These are phyloP conservation scores for Cladophialophora carrionii DNA, from an alignment of 2,329 filamentous ascomycete species.

Conservation along the genomic window DNA sequence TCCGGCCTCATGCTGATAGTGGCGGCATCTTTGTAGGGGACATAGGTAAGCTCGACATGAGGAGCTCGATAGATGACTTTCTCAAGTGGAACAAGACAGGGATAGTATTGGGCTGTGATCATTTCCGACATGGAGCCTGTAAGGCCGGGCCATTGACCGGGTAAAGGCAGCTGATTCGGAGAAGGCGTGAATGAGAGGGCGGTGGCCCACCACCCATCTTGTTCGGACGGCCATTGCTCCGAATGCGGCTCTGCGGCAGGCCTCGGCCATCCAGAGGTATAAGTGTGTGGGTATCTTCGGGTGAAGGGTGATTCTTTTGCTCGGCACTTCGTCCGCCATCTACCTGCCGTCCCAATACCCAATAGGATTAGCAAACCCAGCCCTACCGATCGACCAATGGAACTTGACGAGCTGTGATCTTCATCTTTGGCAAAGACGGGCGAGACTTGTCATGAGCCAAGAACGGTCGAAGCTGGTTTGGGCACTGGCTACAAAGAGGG, in stretches of 20 bases:
- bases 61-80: not conserved
- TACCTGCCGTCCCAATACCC: not conserved
- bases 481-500: not conserved
- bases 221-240: slow-evolving; percentile 1
- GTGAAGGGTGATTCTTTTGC: not conserved
- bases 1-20: not conserved
- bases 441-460: not conserved
- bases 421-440: not conserved
- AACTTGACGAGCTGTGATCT: not conserved
- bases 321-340: not conserved
- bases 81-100: not conserved
- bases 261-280: slow-evolving; percentile 10
- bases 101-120: slow-evolving; percentile 1
- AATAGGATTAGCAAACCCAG: slow-evolving; percentile 6
- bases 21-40: not conserved
- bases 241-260: slow-evolving; percentile 26
- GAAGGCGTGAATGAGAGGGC: not conserved
- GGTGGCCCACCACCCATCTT: not conserved
- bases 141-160: not conserved
- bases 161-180: slow-evolving; percentile 1
- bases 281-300: slow-evolving; percentile 15
- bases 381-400: slow-evolving; percentile 1
- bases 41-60: not conserved
- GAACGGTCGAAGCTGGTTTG: not conserved
- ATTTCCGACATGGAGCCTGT: not conserved